Conservation (phyloP, 768 basidiomycete species). For the Russula griseocarnosa region DNA sequence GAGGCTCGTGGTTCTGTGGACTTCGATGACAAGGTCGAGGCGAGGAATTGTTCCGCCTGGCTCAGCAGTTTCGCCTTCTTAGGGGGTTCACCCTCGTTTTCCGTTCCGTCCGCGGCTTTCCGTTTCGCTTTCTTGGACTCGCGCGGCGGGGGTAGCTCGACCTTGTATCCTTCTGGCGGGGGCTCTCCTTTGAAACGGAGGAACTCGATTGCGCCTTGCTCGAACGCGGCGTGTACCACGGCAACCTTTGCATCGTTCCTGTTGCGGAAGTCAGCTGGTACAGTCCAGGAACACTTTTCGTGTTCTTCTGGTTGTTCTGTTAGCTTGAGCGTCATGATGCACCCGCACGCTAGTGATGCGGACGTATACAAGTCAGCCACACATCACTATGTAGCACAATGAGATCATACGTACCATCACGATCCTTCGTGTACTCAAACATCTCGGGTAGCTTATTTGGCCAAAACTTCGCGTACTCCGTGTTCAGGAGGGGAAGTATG, state of each 20-base stretch:
- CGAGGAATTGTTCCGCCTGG: conserved; percentile 16
- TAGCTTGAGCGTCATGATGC: conserved; percentile 44
- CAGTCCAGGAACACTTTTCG: conserved; percentile 44
- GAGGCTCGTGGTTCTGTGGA: not conserved
- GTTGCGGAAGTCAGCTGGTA: conserved; percentile 48
- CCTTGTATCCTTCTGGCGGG: conserved; percentile 41
- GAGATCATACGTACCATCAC: conserved; percentile 45
- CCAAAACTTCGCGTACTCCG: conserved; percentile 46
- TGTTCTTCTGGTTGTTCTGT: conserved; percentile 34
- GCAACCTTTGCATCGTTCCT: conserved; percentile 62
- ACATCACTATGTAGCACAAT: not conserved
- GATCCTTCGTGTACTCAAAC: conserved; percentile 43
- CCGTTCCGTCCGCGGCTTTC: conserved; percentile 17
- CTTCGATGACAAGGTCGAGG: not conserved
- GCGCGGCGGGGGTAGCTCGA: conserved; percentile 33
- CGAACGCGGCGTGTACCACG: conserved; percentile 48
- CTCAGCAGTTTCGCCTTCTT: conserved; percentile 14
- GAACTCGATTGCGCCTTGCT: conserved; percentile 56
- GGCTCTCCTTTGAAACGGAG: conserved; percentile 50
- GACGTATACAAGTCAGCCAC: not conserved
- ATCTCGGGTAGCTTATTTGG: conserved; percentile 37
- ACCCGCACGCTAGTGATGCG: conserved; percentile 48
- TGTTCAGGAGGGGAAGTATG: conserved; percentile 44
- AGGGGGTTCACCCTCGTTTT: not conserved
- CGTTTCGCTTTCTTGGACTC: conserved; percentile 29